These are phyloP conservation scores for Ceratobasidium sp. DNA, from an alignment of 1,284 basidiomycete species.

Conservation along the genomic window DNA sequence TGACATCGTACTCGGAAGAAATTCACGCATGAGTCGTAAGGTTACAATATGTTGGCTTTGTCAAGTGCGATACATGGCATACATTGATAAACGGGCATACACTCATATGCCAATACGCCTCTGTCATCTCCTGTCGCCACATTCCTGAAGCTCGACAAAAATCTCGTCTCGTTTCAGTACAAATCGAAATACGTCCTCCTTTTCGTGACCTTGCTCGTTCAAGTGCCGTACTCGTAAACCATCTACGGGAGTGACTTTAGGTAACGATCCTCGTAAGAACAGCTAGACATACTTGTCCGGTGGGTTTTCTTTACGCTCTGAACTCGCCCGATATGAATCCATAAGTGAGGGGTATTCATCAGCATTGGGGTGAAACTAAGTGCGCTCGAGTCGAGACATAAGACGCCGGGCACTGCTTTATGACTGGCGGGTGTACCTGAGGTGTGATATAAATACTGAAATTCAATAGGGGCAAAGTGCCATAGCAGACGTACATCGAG, in stretches of 20 bases:
- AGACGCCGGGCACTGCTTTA: slow-evolving; percentile 60
- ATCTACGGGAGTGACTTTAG: background rate
- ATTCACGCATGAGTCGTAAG: too few species aligned
- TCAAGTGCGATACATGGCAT: too few species aligned
- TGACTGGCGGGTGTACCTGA: slow-evolving; percentile 68
- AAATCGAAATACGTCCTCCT: slow-evolving; percentile 26
- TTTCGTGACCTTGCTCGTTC: slow-evolving; percentile 5
- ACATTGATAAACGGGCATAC: background rate
- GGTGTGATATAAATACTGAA: slow-evolving; percentile 29
- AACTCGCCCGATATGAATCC: slow-evolving; percentile 56
- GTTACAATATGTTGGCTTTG: too few species aligned
- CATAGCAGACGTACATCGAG: slow-evolving; percentile 4
- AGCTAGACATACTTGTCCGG: slow-evolving; percentile 41
- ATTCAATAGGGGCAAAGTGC: background rate
- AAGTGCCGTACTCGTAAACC: slow-evolving; percentile 20
- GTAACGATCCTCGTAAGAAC: background rate
- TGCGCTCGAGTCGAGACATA: slow-evolving; percentile 59
- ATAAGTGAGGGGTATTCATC: slow-evolving; percentile 55
- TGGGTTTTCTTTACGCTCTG: slow-evolving; percentile 65
- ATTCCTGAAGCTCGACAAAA: slow-evolving; percentile 30
- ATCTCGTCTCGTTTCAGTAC: slow-evolving; percentile 34
- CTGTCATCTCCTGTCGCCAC: slow-evolving; percentile 27
- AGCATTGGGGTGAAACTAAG: slow-evolving; percentile 64
- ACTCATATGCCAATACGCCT: slow-evolving; percentile 2
- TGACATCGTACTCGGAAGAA: too few species aligned